These are phyloP conservation scores for Spatholobus suberectus DNA, from an alignment of 306 rosid species.

Conservation along the genomic window DNA sequence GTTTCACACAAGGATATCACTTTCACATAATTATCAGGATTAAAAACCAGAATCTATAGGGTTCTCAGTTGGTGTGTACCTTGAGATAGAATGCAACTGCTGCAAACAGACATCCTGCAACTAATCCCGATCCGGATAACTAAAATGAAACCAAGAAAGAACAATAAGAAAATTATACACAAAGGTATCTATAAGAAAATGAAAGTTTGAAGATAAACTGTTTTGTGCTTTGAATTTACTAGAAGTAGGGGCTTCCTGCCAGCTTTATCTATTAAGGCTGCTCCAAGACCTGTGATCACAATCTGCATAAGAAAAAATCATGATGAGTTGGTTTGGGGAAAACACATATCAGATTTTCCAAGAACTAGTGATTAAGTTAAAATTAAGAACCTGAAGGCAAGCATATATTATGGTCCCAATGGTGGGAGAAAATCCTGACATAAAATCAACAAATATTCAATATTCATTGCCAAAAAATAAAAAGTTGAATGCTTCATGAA, in stretches of 20 bases:
- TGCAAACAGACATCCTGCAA: constrained; percentile 60
- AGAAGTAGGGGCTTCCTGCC: constrained; percentile 89
- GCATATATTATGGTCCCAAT: constrained; percentile 72
- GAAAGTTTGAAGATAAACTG: constrained; percentile 13
- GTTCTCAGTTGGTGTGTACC: constrained; percentile 49
- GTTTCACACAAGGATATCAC: constrained; percentile 35
- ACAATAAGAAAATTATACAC: constrained; percentile 16
- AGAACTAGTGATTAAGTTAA: constrained; percentile 16
- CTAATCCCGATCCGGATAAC: constrained; percentile 80
- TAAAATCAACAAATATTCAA: background rate
- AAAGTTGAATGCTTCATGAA: constrained; percentile 24
- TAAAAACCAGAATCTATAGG: constrained; percentile 9
- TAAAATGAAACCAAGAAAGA: constrained; percentile 47
- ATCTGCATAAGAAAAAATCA: constrained; percentile 53
- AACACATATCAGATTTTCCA: background rate
- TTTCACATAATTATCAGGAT: constrained; percentile 18
- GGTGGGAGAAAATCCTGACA: constrained; percentile 69
- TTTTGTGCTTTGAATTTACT: constrained; percentile 48
- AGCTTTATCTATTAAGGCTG: constrained; percentile 65
- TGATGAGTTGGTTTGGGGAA: background rate
- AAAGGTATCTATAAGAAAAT: background rate
- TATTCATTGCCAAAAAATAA: constrained; percentile 19
- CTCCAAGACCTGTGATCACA: constrained; percentile 68
- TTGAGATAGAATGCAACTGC: constrained; percentile 82
- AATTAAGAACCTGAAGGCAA: constrained; percentile 68